These are phyloP conservation scores for Dothistroma septosporum DNA, from an alignment of 2,329 filamentous ascomycete species.

Conservation along the genomic window DNA sequence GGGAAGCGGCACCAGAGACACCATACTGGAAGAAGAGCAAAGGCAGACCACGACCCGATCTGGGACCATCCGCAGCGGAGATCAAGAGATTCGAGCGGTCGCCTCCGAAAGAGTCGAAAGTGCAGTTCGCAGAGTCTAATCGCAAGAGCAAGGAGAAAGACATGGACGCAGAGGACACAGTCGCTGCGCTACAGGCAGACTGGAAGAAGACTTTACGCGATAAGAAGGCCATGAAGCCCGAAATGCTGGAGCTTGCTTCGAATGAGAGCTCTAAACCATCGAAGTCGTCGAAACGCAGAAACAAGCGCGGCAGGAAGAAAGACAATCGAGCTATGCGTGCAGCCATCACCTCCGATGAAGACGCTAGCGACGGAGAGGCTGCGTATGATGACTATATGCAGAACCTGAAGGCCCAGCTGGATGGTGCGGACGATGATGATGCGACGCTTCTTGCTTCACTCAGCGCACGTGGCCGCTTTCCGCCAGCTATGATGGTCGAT, in stretches of 20 bases:
- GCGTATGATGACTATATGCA: slow-evolving; percentile 64
- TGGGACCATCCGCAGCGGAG: slow-evolving; percentile 17
- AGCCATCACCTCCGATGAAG: slow-evolving; percentile 48
- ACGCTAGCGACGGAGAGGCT: slow-evolving; percentile 37
- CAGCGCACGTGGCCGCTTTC: slow-evolving; percentile 6
- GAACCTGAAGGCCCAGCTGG: slow-evolving; percentile 51
- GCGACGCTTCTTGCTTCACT: slow-evolving; percentile 8
- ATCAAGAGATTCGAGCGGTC: slow-evolving; percentile 14
- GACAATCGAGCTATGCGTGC: slow-evolving; percentile 30
- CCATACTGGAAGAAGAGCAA: slow-evolving; percentile 28
- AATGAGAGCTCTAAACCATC: slow-evolving; percentile 8
- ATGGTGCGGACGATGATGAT: slow-evolving; percentile 23
- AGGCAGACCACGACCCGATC: slow-evolving; percentile 21
- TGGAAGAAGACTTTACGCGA: slow-evolving; percentile 23
- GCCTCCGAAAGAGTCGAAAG: slow-evolving; percentile 16
- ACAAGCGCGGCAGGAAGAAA: slow-evolving; percentile 34
- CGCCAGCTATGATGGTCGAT: slow-evolving; percentile 30
- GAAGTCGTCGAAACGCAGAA: slow-evolving; percentile 22
- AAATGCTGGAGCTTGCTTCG: slow-evolving; percentile 1
- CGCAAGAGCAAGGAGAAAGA: slow-evolving; percentile 5
- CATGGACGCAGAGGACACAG: slow-evolving; percentile 18
- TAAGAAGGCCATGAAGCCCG: slow-evolving; percentile 25
- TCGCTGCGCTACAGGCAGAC: slow-evolving; percentile 26
- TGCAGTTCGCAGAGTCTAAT: slow-evolving; percentile 16
- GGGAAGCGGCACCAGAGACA: slow-evolving; percentile 25